Conservation (phyloP, 2,329 filamentous ascomycete species). For the Truncatella angustata region DNA sequence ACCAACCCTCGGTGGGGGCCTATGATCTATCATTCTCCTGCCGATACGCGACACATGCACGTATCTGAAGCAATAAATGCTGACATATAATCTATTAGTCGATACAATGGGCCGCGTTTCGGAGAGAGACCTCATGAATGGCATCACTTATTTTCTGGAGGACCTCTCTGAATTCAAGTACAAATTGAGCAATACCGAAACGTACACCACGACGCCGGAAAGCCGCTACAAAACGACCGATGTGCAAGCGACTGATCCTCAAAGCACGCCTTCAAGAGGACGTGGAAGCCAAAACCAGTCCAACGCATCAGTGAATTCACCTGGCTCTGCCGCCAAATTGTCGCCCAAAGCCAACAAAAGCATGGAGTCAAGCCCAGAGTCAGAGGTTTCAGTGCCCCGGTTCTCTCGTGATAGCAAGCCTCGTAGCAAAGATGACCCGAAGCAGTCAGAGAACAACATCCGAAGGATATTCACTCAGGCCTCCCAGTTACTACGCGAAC, state of each 20-base stretch:
- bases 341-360: neutral
- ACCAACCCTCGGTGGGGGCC: no score
- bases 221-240: slow-evolving; percentile 8
- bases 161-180: slow-evolving; percentile 21
- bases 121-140: slow-evolving; percentile 21
- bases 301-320: neutral
- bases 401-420: neutral
- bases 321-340: neutral
- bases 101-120: slow-evolving; percentile 18
- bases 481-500: slow-evolving; percentile 19
- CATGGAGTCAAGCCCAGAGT: no score
- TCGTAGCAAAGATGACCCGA: slow-evolving; percentile 4
- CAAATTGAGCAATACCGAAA: slow-evolving; percentile 16
- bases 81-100: slow-evolving; percentile 8
- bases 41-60: no score
- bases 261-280: slow-evolving; percentile 11
- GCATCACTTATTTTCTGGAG: slow-evolving; percentile 20
- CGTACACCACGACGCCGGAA: slow-evolving; percentile 5
- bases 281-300: slow-evolving; percentile 5
- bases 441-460: slow-evolving; percentile 12
- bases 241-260: slow-evolving; percentile 13
- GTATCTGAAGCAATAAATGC: neutral
- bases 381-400: neutral
- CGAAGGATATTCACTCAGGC: slow-evolving; percentile 19
- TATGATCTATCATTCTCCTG: no score